Conservation (phyloP, 108 stramenopile genomes). For the Pseudonitzschia pungens region DNA sequence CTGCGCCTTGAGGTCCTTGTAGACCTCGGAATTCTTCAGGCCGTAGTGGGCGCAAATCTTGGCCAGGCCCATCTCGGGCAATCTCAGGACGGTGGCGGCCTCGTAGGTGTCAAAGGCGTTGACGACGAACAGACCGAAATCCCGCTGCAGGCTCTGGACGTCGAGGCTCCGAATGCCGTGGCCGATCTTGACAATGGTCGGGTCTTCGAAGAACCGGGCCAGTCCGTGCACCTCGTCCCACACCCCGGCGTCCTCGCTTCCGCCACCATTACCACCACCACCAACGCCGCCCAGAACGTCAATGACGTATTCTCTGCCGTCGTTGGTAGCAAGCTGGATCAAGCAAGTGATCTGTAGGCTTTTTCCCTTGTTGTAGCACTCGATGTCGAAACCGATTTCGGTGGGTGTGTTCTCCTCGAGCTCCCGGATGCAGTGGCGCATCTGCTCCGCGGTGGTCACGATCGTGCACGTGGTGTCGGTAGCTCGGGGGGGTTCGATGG, state of each 20-base stretch:
- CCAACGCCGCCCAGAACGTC: conserved; percentile 75
- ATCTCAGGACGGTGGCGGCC: conserved; percentile 54
- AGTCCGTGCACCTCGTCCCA: conserved; percentile 54
- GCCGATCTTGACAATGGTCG: conserved; percentile 89
- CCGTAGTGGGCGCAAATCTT: conserved; percentile 66
- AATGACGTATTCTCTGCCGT: conserved; percentile 74
- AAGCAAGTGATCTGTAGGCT: conserved; percentile 63
- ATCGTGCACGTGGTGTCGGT: conserved; percentile 44
- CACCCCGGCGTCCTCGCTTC: conserved; percentile 39
- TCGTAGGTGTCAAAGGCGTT: conserved; percentile 94
- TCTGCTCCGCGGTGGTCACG: conserved; percentile 63
- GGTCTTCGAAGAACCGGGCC: conserved; percentile 80
- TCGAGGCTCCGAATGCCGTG: conserved; percentile 90
- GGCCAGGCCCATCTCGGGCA: conserved; percentile 51
- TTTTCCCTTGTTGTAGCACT: conserved; percentile 62
- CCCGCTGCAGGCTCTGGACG: conserved; percentile 84
- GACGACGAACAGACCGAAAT: conserved; percentile 91
- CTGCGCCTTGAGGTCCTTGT: conserved; percentile 62
- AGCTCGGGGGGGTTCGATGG: conserved; percentile 34
- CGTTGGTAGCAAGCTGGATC: conserved; percentile 67
- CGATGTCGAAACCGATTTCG: conserved; percentile 84
- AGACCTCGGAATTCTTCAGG: conserved; percentile 55
- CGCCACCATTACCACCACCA: no score
- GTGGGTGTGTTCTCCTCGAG: conserved; percentile 28
- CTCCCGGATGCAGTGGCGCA: conserved; percentile 62